These are phyloP conservation scores for Geotrichum macrosporum DNA, from an alignment of 1,139 yeast genomes.

Conservation along the genomic window DNA sequence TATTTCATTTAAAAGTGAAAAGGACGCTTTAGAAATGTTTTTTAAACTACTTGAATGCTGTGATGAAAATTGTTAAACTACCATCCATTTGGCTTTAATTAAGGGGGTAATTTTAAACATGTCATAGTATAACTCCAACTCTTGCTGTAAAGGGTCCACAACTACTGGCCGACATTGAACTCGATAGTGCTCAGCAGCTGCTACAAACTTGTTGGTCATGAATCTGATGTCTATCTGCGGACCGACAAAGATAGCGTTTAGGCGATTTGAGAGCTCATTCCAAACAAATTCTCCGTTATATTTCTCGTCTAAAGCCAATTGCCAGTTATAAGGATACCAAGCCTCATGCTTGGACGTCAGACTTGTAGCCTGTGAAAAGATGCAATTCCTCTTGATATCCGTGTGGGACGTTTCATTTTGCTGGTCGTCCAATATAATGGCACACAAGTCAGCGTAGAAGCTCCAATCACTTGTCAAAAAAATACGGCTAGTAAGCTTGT, in stretches of 20 bases:
- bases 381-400: too few relatives aligned
- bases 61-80: slow-evolving; percentile 18
- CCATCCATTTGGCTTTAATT: slow-evolving; percentile 1
- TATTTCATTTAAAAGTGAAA: too few relatives aligned
- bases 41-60: too few relatives aligned
- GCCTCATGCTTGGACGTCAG: slow-evolving; percentile 4
- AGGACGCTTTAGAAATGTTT: too few relatives aligned
- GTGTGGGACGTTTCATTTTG: too few relatives aligned
- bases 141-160: slow-evolving; percentile 3
- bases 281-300: slow-evolving; percentile 17
- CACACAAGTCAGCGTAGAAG: slow-evolving; percentile 14
- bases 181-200: background rate
- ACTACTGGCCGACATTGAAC: slow-evolving; percentile 3
- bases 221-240: slow-evolving; percentile 10
- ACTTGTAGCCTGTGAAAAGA: slow-evolving; percentile 18
- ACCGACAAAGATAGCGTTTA: slow-evolving; percentile 20
- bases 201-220: slow-evolving; percentile 3
- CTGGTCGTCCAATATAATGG: background rate
- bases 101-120: slow-evolving; percentile 7
- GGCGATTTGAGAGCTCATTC: slow-evolving; percentile 12
- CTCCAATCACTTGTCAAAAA: slow-evolving; percentile 22
- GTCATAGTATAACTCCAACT: slow-evolving; percentile 1
- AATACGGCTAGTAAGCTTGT: too few relatives aligned
- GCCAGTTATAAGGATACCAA: slow-evolving; percentile 20
- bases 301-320: slow-evolving; percentile 17